Evolutionary conservation across 352 stramenopile genomes (phyloP).

Genomic region (Globisporangium spiculum): DNA sequence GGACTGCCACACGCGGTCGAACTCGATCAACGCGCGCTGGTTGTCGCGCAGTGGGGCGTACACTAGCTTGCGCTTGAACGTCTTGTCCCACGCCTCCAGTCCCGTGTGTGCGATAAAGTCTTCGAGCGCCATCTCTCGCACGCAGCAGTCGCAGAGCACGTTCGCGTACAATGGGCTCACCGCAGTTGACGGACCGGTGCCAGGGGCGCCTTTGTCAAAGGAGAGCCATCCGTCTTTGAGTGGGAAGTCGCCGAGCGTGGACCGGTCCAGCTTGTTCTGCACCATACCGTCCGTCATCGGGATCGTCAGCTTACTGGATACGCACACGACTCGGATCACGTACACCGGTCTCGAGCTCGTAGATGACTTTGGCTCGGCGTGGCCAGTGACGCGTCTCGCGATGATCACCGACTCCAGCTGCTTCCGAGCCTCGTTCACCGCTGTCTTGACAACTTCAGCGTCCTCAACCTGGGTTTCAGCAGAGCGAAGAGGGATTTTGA

Average conservation of each 20-base stretch:
- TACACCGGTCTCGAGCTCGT: not conserved
- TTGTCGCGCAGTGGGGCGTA: slow-evolving; percentile 12
- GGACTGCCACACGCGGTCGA: slow-evolving; percentile 17
- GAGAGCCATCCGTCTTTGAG: slow-evolving; percentile 19
- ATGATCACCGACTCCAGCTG: slow-evolving; percentile 3
- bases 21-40: slow-evolving; percentile 3
- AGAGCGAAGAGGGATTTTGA: not conserved
- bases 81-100: not conserved
- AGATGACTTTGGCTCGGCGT: not conserved
- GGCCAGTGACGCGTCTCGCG: not conserved
- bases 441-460: not conserved
- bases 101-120: slow-evolving; percentile 11
- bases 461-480: not conserved
- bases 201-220: not conserved
- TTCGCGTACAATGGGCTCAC: slow-evolving; percentile 1
- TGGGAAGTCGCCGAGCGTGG: not conserved
- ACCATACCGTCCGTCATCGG: slow-evolving; percentile 6
- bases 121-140: slow-evolving; percentile 2
- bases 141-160: slow-evolving; percentile 16
- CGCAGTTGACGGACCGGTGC: not conserved
- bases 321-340: slow-evolving; percentile 13
- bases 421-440: not conserved
- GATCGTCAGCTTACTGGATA: slow-evolving; percentile 3
- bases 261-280: slow-evolving; percentile 12
- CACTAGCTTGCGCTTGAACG: slow-evolving; percentile 14